Conservation (phyloP, 768 basidiomycete species). For the Suillus weaverae region DNA sequence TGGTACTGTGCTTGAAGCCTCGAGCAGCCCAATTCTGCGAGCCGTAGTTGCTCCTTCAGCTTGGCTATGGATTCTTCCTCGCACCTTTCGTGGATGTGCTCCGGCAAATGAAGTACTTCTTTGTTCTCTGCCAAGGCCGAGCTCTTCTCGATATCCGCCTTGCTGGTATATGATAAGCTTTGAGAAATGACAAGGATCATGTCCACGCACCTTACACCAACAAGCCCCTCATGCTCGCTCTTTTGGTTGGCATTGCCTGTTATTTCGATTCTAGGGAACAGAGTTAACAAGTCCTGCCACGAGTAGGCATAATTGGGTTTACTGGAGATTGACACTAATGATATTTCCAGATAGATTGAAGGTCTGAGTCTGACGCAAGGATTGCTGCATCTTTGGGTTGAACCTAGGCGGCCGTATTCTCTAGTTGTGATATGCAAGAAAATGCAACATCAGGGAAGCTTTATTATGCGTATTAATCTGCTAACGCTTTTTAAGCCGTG, state of each 20-base stretch:
- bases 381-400: background rate
- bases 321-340: background rate
- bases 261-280: background rate
- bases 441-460: background rate
- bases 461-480: background rate
- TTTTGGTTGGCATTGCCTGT: background rate
- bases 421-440: background rate
- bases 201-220: background rate
- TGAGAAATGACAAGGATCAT: background rate
- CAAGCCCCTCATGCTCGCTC: background rate
- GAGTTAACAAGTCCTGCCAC: background rate
- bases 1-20: background rate
- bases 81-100: background rate
- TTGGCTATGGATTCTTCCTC: too few relatives aligned
- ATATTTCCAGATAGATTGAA: background rate
- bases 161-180: background rate
- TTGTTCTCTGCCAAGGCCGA: background rate
- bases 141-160: background rate
- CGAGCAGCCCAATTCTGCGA: too few relatives aligned
- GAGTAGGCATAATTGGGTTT: background rate
- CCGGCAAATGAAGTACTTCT: background rate
- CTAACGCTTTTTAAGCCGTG: background rate
- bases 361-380: background rate
- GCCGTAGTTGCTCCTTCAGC: too few relatives aligned
- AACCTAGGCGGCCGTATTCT: background rate